phyloP scores from a whole-genome alignment of 768 basidiomycete species.

The Leccinellum rugosiceps region DNA sequence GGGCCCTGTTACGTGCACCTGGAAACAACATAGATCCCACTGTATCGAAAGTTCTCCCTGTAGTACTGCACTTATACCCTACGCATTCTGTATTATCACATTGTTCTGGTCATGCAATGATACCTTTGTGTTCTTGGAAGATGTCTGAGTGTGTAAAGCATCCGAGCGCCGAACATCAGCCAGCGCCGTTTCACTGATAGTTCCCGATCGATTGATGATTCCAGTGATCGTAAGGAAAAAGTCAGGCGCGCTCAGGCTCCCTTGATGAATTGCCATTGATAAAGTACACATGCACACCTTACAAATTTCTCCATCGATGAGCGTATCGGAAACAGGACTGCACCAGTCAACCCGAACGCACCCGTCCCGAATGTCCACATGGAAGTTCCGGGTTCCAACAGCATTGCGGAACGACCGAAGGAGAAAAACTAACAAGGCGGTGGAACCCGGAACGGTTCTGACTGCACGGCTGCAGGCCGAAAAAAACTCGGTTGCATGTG shows the following conservation, averaged over 20 bases:
- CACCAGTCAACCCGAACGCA: background rate
- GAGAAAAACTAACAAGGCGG: background rate
- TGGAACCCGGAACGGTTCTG: background rate
- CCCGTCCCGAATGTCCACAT: conserved; percentile 1
- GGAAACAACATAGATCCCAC: conserved; percentile 16
- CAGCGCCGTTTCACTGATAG: background rate
- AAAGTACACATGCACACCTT: background rate
- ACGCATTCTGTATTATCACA: conserved; percentile 22
- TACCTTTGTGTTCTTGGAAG: conserved; percentile 8
- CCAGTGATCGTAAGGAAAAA: background rate
- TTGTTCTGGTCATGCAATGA: conserved; percentile 1
- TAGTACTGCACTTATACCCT: conserved; percentile 20
- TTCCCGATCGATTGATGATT: background rate
- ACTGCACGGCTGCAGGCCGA: background rate
- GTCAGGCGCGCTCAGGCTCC: background rate
- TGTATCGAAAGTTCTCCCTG: conserved; percentile 22
- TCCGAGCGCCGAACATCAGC: background rate
- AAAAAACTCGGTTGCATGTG: background rate
- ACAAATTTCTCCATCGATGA: background rate
- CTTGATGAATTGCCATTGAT: background rate
- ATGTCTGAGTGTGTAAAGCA: background rate
- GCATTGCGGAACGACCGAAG: background rate
- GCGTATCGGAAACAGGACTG: background rate
- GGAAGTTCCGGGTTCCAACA: background rate
- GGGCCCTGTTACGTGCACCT: conserved; percentile 4